phyloP scores from a whole-genome alignment of 148 eudicot species.

The Pouteria glomerata region DNA sequence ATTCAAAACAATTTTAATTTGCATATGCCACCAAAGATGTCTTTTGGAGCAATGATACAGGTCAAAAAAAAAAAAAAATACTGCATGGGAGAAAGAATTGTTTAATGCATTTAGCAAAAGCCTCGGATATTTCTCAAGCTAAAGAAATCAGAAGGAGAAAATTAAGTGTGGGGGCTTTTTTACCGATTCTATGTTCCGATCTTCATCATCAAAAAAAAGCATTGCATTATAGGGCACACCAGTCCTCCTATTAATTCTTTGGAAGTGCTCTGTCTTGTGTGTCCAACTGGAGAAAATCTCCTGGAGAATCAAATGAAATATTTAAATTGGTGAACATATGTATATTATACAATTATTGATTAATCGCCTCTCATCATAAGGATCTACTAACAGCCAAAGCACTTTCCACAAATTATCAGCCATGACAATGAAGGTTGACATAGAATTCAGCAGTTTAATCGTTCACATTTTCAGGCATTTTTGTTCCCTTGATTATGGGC shows the following conservation, averaged over 20 bases:
- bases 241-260: conserved; percentile 68
- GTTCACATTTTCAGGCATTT: neutral
- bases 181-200: conserved; percentile 81
- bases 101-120: too few species aligned
- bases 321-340: neutral
- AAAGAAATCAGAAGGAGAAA: neutral
- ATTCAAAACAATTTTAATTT: too few species aligned
- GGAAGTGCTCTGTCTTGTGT: conserved; percentile 96
- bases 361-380: neutral
- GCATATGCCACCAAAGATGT: too few species aligned
- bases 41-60: too few species aligned
- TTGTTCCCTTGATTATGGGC: too few species aligned
- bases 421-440: neutral
- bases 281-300: conserved; percentile 95
- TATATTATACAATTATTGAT: neutral
- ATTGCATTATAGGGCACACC: conserved; percentile 73
- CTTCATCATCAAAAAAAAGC: conserved; percentile 95
- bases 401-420: neutral
- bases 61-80: too few species aligned
- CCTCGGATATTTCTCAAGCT: neutral
- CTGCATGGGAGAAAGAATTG: too few species aligned
- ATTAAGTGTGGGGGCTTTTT: neutral
- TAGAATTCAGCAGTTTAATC: neutral
- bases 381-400: neutral
- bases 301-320: conserved; percentile 28